Evolutionary conservation across 495 filamentous ascomycete species (phyloP), one percentile per base, ranked within the genome.

Genomic region (Bacidia rubella): DNA sequence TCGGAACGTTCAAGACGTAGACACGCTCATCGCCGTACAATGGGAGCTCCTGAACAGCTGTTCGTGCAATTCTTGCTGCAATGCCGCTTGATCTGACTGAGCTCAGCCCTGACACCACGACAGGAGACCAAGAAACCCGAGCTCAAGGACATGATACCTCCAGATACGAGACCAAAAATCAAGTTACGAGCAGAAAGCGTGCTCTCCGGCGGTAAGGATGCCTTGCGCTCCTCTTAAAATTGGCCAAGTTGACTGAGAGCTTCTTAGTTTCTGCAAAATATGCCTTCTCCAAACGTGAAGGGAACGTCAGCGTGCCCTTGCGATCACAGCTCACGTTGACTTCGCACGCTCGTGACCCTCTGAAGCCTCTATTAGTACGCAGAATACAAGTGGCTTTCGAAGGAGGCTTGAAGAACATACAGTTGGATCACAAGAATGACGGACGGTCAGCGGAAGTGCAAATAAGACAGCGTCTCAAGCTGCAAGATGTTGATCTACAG

Each of bases 271-370:
- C 76, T 7, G 71, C 82, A 2, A 77, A 80, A 9, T 87, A 90
- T 61, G 69, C 82, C 1, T 97, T 97, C 62, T 74, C 75, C 57
- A 72, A 74, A 38, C 66, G 76, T 1, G 82, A 90, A 64, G 87
- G 85, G 10, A 85, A 93, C 59, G 92, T 93, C 35, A 89, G 90
- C 17, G 86, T 95, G 56, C 72, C 74, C 45, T 69, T 87, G 51
- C 68, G 68, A 21, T 78, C 77, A n/a, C 90, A 97, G 59, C 71
- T 96, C 22, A 65, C 73, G 22, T 70, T 97, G 24, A 74, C 68
- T 15, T 96, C 88, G 1, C 77, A 70, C 52, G 82, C 90, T 11
- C 77, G 85, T 17, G 56, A 58, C 11, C 70, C 65, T 22, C 81
- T 84, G 1, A 69, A 70, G 4, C 82, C 87, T 0, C 67, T 95